These are phyloP conservation scores for Brassica carinata DNA, from an alignment of 345 rosid genomes.

Conservation along the genomic window DNA sequence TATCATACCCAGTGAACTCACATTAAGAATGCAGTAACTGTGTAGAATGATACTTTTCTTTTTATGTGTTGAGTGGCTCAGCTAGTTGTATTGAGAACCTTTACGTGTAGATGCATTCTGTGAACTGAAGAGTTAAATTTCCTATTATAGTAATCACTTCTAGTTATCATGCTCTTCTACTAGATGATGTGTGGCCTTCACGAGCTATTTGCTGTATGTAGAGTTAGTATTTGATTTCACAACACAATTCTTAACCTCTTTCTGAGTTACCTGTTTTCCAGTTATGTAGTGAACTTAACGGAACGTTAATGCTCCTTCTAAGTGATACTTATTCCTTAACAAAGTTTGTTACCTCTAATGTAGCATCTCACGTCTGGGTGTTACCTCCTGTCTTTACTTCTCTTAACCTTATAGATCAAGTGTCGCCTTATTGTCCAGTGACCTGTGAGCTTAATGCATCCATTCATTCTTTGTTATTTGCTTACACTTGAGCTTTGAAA, in stretches of 20 bases:
- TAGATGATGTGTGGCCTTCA: background rate
- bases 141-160: background rate
- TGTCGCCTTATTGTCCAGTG: background rate
- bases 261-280: background rate
- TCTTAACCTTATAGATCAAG: background rate
- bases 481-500: background rate
- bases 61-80: constrained; percentile 1
- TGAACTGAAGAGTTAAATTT: background rate
- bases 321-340: background rate
- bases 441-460: background rate
- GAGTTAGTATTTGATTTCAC: background rate
- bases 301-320: background rate
- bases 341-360: background rate
- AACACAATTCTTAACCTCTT: background rate
- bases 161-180: background rate
- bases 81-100: background rate
- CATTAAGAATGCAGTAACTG: background rate
- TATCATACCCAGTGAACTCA: background rate
- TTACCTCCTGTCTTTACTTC: background rate
- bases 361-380: constrained; percentile 1
- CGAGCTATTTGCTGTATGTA: background rate
- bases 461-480: background rate
- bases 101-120: background rate
- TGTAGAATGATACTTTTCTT: background rate
- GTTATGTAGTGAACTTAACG: background rate